Percentiles rank a stretch among this genome's conserved stretches.
These are phyloP conservation scores for Plectosphaerella sp. DNA, from an alignment of 2,329 filamentous ascomycete species.

Conservation along the genomic window DNA sequence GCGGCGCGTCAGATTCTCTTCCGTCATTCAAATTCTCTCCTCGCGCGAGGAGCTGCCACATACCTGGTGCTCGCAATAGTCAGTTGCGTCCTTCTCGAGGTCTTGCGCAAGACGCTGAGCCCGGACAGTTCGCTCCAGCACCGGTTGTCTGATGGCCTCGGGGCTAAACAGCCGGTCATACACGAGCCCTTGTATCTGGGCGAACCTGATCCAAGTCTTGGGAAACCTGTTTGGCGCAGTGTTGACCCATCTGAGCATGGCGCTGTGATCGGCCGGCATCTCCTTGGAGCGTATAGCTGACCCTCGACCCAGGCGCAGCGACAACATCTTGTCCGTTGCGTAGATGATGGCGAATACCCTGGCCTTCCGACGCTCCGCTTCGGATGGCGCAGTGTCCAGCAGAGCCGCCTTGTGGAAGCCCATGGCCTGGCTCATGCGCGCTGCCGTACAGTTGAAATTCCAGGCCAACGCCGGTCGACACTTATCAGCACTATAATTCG, in stretches of 20 bases:
- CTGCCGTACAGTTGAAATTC: conserved; percentile 15
- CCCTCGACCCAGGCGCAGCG: conserved; percentile 18
- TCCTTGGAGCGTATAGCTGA: conserved; percentile 19
- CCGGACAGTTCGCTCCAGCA: conserved; percentile 9
- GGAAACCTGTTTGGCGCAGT: background rate
- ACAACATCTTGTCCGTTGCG: conserved; percentile 17
- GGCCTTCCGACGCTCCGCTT: conserved; percentile 8
- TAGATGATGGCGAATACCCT: conserved; percentile 20
- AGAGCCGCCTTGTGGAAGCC: conserved; percentile 13
- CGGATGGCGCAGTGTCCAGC: background rate
- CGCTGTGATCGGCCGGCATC: conserved; percentile 12
- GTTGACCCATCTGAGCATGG: background rate
- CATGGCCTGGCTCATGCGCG: conserved; percentile 13
- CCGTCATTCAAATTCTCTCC: too few species aligned
- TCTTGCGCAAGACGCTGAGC: conserved; percentile 3
- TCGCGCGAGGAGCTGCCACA: background rate
- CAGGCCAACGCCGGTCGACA: conserved; percentile 15
- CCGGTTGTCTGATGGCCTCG: conserved; percentile 13
- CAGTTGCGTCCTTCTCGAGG: background rate
- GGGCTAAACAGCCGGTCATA: conserved; percentile 23
- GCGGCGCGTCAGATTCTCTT: too few species aligned
- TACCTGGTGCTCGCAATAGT: background rate
- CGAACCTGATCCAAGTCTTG: conserved; percentile 12
- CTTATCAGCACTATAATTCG: conserved; percentile 13
- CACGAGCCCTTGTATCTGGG: conserved; percentile 15